A percentile compares a stretch with the other conserved stretches of the same genome.
Conservation (phyloP, 2,329 filamentous ascomycete genomes). For the Akanthomyces muscarius region DNA sequence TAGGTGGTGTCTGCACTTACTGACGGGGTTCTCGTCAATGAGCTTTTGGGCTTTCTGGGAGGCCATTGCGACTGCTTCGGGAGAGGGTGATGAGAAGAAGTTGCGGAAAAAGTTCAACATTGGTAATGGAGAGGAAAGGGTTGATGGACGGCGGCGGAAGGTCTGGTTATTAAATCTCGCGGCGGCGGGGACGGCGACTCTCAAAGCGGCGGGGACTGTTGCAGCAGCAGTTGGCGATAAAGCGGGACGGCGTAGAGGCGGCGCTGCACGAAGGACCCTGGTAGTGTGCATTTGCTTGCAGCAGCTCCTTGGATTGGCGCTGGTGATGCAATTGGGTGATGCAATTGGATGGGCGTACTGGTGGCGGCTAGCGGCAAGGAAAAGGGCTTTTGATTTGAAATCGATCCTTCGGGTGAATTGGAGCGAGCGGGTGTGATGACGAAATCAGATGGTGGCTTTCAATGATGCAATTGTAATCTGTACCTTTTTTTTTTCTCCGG, state of each 20-base stretch:
- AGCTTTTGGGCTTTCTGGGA: constrained; percentile 78
- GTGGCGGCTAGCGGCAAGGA: not conserved
- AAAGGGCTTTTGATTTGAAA: not conserved
- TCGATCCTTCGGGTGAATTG: not conserved
- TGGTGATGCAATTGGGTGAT: constrained; percentile 12
- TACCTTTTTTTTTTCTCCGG: not conserved
- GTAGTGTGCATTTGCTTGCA: constrained; percentile 7
- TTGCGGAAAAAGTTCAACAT: constrained; percentile 68
- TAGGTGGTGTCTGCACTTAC: constrained; percentile 42
- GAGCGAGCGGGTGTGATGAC: not conserved
- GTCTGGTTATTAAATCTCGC: not conserved
- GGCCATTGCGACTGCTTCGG: constrained; percentile 68
- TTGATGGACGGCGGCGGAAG: not conserved
- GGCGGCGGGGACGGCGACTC: not conserved
- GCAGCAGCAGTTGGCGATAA: not conserved
- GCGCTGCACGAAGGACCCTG: not conserved
- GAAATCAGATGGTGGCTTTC: not conserved
- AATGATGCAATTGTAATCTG: constrained; percentile 3
- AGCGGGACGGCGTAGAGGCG: constrained; percentile 7
- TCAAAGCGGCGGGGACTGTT: not conserved
- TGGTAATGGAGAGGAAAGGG: constrained; percentile 11
- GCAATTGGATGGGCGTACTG: not conserved
- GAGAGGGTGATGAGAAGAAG: constrained; percentile 61
- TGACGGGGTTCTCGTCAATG: constrained; percentile 85
- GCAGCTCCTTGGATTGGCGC: not conserved